These are phyloP conservation scores for Ganoderma meredithae DNA, from an alignment of 1,284 basidiomycete species.

Conservation along the genomic window DNA sequence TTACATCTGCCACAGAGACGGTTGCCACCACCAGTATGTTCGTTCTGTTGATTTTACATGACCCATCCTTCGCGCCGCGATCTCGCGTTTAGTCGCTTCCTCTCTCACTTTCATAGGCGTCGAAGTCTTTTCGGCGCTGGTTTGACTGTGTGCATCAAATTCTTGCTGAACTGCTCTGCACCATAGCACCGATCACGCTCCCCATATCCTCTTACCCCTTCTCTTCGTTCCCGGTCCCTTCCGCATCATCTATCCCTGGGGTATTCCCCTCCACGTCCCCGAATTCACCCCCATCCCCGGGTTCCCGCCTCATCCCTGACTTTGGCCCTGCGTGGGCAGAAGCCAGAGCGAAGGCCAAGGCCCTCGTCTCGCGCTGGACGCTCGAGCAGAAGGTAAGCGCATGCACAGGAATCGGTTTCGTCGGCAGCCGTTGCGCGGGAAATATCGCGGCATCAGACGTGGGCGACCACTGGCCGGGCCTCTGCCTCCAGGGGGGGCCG, in stretches of 20 bases:
- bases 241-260: conserved; percentile 39
- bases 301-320: conserved; percentile 47
- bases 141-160: neutral
- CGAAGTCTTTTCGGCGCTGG: neutral
- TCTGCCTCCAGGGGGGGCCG: conserved; percentile 73
- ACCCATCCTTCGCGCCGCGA: no score
- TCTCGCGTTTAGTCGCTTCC: no score
- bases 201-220: conserved; percentile 36
- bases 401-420: conserved; percentile 54
- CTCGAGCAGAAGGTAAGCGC: conserved; percentile 53
- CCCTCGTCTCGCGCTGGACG: conserved; percentile 44
- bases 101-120: neutral
- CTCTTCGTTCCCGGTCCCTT: conserved; percentile 43
- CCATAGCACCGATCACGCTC: conserved; percentile 27
- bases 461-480: conserved; percentile 54
- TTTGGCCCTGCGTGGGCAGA: conserved; percentile 51
- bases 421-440: conserved; percentile 54
- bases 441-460: conserved; percentile 49
- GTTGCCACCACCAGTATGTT: conserved; percentile 16
- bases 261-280: conserved; percentile 40
- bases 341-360: conserved; percentile 48
- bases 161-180: neutral
- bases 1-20: neutral
- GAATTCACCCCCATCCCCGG: conserved; percentile 39
- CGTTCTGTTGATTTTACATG: neutral